These are phyloP conservation scores for Tolypocladium amazonense DNA, from an alignment of 2,329 filamentous ascomycete species.

Conservation along the genomic window DNA sequence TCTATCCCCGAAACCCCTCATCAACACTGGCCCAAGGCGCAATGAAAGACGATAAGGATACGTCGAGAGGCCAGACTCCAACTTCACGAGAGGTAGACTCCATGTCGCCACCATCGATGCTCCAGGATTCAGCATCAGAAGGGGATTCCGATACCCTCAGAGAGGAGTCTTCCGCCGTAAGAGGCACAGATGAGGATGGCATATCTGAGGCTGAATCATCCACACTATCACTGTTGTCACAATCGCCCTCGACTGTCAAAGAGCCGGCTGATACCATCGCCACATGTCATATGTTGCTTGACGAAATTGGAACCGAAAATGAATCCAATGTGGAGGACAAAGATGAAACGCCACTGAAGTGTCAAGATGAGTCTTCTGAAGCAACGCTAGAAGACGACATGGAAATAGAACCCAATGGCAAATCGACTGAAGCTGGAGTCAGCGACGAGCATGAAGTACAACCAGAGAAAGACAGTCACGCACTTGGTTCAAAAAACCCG, in stretches of 20 bases:
- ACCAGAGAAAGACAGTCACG: too few relatives aligned
- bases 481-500: background rate
- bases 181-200: background rate
- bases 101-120: background rate
- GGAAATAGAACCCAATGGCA: background rate
- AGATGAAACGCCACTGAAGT: background rate
- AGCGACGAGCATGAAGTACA: background rate
- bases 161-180: background rate
- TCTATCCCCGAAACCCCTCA: background rate
- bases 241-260: background rate
- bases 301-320: background rate
- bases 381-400: background rate
- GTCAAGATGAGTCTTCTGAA: background rate
- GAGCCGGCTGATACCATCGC: background rate
- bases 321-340: background rate
- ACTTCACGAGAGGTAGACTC: background rate
- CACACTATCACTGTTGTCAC: background rate
- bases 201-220: background rate
- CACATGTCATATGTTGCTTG: background rate
- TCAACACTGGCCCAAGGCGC: background rate
- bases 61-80: background rate
- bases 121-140: background rate
- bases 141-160: background rate
- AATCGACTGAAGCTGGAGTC: background rate
- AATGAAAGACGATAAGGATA: background rate